Percentiles rank a stretch among this genome's conserved stretches.
Conservation (phyloP, 2,329 filamentous ascomycete species). For the Boeremia exigua region DNA sequence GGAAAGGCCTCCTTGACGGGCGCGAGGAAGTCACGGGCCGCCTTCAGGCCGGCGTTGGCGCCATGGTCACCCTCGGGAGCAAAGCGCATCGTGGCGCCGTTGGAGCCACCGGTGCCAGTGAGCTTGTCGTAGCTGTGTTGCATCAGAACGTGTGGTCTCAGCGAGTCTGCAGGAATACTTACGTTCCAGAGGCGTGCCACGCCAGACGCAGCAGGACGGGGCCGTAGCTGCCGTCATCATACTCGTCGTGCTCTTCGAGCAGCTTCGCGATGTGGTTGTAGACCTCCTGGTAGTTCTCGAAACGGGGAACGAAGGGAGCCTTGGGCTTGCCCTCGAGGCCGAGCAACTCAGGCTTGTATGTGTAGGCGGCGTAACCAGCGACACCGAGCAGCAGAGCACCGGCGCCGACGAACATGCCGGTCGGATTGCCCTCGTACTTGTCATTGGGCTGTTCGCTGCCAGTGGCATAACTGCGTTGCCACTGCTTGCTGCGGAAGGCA, state of each 20-base stretch:
- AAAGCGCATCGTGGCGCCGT: constrained; percentile 97
- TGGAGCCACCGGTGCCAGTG: constrained; percentile 89
- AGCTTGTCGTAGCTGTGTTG: constrained; percentile 72
- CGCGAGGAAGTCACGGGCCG: constrained; percentile 90
- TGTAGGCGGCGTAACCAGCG: constrained; percentile 54
- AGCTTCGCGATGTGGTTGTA: constrained; percentile 84
- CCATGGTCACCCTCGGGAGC: constrained; percentile 86
- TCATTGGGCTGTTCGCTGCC: constrained; percentile 58
- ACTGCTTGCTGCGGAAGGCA: constrained; percentile 71
- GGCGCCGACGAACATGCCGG: constrained; percentile 45
- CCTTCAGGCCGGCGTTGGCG: constrained; percentile 88
- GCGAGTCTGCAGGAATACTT: constrained; percentile 20
- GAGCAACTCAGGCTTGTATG: constrained; percentile 59
- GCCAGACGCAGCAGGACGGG: constrained; percentile 89
- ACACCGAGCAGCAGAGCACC: constrained; percentile 37
- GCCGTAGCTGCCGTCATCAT: constrained; percentile 95
- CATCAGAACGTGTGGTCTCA: constrained; percentile 20
- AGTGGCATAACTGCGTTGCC: constrained; percentile 79
- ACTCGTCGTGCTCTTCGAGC: constrained; percentile 89
- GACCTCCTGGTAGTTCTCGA: constrained; percentile 92
- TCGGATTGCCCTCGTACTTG: constrained; percentile 58
- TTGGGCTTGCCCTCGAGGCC: constrained; percentile 42
- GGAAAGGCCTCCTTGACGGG: constrained; percentile 88
- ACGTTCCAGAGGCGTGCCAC: constrained; percentile 91
- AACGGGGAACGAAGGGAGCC: constrained; percentile 71